Conservation (phyloP, 805 yeast genomes). For the Torulaspora gathmanii region DNA sequence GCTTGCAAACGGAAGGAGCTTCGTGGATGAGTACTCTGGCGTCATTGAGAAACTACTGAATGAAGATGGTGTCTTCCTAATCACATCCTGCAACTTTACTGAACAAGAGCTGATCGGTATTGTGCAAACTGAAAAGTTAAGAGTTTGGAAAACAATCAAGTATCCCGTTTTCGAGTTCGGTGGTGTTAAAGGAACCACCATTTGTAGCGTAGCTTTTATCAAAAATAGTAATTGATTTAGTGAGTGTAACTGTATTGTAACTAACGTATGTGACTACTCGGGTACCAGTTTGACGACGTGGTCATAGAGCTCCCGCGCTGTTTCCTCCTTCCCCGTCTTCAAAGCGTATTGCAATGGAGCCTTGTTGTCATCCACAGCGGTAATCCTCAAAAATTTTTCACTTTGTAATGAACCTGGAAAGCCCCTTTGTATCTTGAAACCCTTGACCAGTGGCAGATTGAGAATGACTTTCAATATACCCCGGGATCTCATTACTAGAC, state of each 20-base stretch:
- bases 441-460: constrained; percentile 61
- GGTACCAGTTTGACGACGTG: constrained; percentile 20
- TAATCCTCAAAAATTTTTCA: constrained; percentile 75
- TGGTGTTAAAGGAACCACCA: constrained; percentile 81
- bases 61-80: constrained; percentile 54
- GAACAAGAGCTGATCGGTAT: constrained; percentile 62
- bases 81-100: constrained; percentile 94
- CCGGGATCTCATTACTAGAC: constrained; percentile 88
- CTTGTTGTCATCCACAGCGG: constrained; percentile 58
- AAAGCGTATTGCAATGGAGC: constrained; percentile 80
- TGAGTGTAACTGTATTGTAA: constrained; percentile 7
- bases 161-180: constrained; percentile 88
- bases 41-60: constrained; percentile 56
- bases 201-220: constrained; percentile 78
- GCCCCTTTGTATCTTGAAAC: constrained; percentile 66
- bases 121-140: constrained; percentile 44
- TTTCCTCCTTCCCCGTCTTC: constrained; percentile 58
- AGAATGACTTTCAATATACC: constrained; percentile 78
- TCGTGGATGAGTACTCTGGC: constrained; percentile 56
- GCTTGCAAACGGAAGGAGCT: constrained; percentile 44
- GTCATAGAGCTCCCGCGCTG: constrained; percentile 55
- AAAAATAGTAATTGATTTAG: constrained; percentile 36
- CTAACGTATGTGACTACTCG: constrained; percentile 10
- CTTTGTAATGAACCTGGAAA: constrained; percentile 80
- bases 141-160: constrained; percentile 59